Base-by-base conservation (phyloP, 257 asterid genomes). In the Capsicum baccatum region DNA sequence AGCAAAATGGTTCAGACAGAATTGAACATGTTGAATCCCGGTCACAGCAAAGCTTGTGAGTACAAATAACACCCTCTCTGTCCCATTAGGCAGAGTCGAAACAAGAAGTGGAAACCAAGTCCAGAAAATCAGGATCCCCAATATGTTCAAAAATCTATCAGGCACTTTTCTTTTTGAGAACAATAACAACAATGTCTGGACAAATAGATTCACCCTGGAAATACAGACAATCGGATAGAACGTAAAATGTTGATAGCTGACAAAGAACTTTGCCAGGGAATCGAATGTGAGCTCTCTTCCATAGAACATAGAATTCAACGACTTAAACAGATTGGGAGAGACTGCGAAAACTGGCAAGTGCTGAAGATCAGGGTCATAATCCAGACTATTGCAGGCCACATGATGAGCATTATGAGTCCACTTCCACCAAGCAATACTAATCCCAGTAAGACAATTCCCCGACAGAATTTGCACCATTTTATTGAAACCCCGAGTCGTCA, bases 391-490 rank as follows among this genome's bases (percentile, higher is more conserved):
- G 78, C 98, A 93, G 0, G 98, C 88, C 0, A 92, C 83, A 50
- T 95, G 99, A 85, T 95, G 99, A 3, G 97, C 97, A 54, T 95
- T 95, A 81, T 95, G 99, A 0, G 98, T 95, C 99, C 98, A 95
- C 58, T 94, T 95, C 99, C 99, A 95, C 99, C 99, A 95, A 5
- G 97, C 99, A 68, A 95, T 95, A 88, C 99, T 95, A 82, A 95
- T 95, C 2, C 99, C 99, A 5, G 98, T 94, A 11, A 95, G 87
- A 26, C 98, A 95, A 85, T 95, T 95, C 0, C 99, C 99, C 0
- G 98, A 82, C 11, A 93, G 81, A 37, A 94, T 90, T 87, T 95
- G 99, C 0, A 91, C 92, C 0, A 92, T 7, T 82, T 89, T 92
- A 81, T 95, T 95, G 70, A 35, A 90, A 2, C 92, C 90, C 0